Evolutionary conservation across 306 rosid genomes (phyloP).

Genomic region (Quercus ilex): DNA sequence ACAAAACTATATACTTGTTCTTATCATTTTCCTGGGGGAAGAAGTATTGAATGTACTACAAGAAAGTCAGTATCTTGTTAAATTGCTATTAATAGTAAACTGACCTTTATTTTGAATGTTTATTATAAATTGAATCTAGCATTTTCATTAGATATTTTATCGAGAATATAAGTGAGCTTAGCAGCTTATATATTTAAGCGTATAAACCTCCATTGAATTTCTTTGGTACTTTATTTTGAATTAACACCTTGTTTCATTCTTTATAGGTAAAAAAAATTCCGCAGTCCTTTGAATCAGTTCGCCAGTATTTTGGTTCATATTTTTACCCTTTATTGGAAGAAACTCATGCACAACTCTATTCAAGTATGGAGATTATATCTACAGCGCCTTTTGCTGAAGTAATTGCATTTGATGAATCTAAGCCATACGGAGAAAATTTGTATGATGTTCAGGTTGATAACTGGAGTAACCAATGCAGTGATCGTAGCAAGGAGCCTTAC

Average conservation of each 20-base stretch:
- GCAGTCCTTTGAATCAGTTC: constrained; percentile 32
- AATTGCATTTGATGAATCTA: constrained; percentile 21
- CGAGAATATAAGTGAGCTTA: too few species aligned
- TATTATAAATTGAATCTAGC: too few species aligned
- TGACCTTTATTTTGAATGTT: too few species aligned
- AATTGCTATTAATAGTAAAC: too few species aligned
- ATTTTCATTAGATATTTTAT: too few species aligned
- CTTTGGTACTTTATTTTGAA: not conserved
- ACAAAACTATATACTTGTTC: too few species aligned
- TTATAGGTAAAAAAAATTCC: constrained; percentile 53
- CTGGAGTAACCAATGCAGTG: constrained; percentile 50
- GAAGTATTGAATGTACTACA: too few species aligned
- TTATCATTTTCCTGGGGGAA: too few species aligned
- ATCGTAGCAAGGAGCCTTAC: constrained; percentile 52
- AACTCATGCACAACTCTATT: constrained; percentile 45
- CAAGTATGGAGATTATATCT: constrained; percentile 47
- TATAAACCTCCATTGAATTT: not conserved
- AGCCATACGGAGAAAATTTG: not conserved
- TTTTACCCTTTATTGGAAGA: constrained; percentile 65
- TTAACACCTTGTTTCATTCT: not conserved
- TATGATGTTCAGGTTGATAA: constrained; percentile 36
- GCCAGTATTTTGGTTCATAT: constrained; percentile 44
- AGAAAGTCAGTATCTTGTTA: too few species aligned
- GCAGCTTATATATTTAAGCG: too few species aligned
- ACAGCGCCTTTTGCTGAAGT: constrained; percentile 51